Conservation (phyloP, 495 filamentous ascomycete species). For the Aspergillus bertholletiae region DNA sequence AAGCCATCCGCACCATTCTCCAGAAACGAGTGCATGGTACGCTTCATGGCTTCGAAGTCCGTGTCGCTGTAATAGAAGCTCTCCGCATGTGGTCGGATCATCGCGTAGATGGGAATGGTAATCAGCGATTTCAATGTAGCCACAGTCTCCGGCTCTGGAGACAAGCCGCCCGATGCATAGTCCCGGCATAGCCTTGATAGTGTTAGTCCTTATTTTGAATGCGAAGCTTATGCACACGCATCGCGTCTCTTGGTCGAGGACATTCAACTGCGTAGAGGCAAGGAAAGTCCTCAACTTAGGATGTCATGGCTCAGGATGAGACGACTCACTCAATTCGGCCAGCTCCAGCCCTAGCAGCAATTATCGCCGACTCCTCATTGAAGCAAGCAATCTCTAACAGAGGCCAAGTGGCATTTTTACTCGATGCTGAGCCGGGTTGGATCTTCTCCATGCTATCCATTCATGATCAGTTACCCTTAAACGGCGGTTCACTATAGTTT, state of each 20-base stretch:
- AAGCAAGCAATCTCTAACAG: constrained; percentile 51
- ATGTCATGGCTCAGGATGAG: too few species aligned
- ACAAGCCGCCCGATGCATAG: constrained; percentile 31
- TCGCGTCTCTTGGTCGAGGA: too few species aligned
- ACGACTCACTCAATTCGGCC: constrained; percentile 44
- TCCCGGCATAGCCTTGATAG: constrained; percentile 23
- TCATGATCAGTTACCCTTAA: too few species aligned
- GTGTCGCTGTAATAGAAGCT: constrained; percentile 36
- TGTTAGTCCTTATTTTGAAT: background rate
- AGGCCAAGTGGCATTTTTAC: background rate
- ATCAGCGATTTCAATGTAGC: constrained; percentile 21
- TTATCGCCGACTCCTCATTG: constrained; percentile 35
- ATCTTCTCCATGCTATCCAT: too few species aligned
- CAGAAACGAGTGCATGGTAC: constrained; percentile 29
- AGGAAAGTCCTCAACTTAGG: background rate
- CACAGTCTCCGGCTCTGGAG: constrained; percentile 14
- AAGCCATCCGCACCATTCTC: constrained; percentile 40
- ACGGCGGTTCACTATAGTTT: too few species aligned
- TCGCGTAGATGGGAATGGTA: constrained; percentile 43
- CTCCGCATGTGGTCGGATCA: constrained; percentile 45
- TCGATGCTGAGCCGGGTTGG: too few species aligned
- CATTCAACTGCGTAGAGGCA: too few species aligned
- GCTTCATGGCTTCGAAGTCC: constrained; percentile 41
- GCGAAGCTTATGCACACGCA: background rate
- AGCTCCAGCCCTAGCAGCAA: constrained; percentile 37